A percentile compares a stretch with the other conserved stretches of the same genome.
Evolutionary conservation across 306 rosid genomes (phyloP).

Genomic region (Myrica gale): DNA sequence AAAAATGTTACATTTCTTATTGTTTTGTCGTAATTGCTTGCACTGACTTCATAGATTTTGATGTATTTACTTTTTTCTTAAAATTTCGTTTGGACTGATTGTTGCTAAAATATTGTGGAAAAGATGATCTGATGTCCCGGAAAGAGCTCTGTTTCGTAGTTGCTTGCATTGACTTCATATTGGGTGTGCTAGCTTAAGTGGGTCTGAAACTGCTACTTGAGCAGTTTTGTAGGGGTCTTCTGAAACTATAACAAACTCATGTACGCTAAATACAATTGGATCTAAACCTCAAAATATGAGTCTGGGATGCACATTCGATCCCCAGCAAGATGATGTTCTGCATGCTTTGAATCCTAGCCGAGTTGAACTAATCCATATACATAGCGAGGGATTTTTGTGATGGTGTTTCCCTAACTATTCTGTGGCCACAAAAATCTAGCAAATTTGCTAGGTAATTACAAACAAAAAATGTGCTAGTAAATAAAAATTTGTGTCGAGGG

Average conservation of each 20-base stretch:
- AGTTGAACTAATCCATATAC: background rate
- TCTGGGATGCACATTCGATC: slow-evolving; percentile 1
- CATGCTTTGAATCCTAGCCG: background rate
- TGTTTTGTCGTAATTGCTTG: background rate
- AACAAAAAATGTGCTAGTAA: background rate
- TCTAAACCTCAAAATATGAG: slow-evolving; percentile 10
- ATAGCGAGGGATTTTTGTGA: slow-evolving; percentile 1
- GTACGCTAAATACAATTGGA: no score
- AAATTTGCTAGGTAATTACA: background rate
- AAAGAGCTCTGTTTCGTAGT: slow-evolving; percentile 1
- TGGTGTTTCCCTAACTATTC: background rate
- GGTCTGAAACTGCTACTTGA: background rate
- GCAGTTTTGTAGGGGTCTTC: background rate
- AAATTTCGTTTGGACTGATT: background rate
- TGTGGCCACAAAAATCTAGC: slow-evolving; percentile 2
- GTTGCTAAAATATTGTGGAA: background rate
- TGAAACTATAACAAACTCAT: background rate
- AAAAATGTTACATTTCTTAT: background rate
- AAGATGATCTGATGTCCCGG: background rate
- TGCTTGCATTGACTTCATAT: no score
- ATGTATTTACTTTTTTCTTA: background rate
- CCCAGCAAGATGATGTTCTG: background rate
- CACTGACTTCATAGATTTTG: background rate
- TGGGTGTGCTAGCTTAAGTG: background rate
- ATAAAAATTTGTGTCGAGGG: background rate